phyloP scores from a whole-genome alignment of 2,329 filamentous ascomycete genomes.

The Hymenoscyphus linearis region DNA sequence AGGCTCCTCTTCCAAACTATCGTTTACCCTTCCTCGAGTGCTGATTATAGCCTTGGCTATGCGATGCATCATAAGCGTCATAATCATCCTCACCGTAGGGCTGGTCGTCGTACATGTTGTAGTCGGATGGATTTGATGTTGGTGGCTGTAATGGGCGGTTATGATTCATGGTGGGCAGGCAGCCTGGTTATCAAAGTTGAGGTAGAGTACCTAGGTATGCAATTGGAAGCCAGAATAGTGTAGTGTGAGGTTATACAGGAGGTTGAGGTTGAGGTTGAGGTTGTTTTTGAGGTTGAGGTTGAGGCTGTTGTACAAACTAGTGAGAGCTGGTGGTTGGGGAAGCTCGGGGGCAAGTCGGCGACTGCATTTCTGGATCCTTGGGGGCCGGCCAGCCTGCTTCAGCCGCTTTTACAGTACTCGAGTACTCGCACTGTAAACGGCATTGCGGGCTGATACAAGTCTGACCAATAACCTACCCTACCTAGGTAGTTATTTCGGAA shows the following conservation, averaged over 20 bases:
- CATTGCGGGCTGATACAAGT: no score
- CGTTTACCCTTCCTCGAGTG: constrained; percentile 34
- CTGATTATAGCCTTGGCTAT: constrained; percentile 29
- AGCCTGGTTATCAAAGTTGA: not conserved
- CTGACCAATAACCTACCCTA: no score
- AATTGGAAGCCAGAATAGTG: not conserved
- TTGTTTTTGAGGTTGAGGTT: not conserved
- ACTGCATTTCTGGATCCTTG: no score
- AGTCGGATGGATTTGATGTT: constrained; percentile 16
- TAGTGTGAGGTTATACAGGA: not conserved
- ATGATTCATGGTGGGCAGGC: not conserved
- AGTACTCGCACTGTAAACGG: no score
- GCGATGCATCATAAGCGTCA: constrained; percentile 18
- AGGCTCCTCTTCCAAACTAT: constrained; percentile 26
- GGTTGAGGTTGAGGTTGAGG: no score
- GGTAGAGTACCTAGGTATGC: no score
- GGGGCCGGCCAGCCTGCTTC: no score
- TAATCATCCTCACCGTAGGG: constrained; percentile 21
- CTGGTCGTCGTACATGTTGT: constrained; percentile 43
- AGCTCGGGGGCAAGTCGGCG: no score
- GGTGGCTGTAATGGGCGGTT: constrained; percentile 4
- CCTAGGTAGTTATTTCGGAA: no score
- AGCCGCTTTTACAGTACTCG: no score
- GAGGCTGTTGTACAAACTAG: no score
- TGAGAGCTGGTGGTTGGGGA: no score